Evolutionary conservation across 2,329 filamentous ascomycete genomes (phyloP).

Genomic region (Ophiostoma triangulosporum): DNA sequence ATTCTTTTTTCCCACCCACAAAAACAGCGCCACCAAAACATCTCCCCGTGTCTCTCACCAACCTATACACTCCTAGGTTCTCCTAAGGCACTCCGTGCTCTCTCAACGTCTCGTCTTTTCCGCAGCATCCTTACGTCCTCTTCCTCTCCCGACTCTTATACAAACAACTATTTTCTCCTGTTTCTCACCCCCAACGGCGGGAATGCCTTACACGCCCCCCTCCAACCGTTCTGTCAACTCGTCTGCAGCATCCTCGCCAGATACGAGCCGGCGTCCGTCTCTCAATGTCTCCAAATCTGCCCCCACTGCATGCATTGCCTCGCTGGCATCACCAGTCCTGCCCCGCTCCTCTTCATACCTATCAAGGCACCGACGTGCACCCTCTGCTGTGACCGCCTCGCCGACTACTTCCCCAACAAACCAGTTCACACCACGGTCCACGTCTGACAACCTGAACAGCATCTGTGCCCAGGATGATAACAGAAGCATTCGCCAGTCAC

Average conservation of each 20-base stretch:
- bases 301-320: constrained; percentile 8
- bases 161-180: too few species aligned
- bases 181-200: constrained; percentile 21
- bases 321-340: constrained; percentile 34
- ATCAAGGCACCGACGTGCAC: constrained; percentile 47
- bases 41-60: not conserved
- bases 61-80: not conserved
- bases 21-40: not conserved
- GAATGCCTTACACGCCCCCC: constrained; percentile 84
- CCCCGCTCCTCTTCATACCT: constrained; percentile 55
- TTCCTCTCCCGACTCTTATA: not conserved
- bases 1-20: not conserved
- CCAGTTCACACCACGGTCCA: constrained; percentile 33
- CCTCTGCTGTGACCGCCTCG: constrained; percentile 28
- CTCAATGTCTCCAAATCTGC: constrained; percentile 26
- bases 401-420: constrained; percentile 19
- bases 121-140: not conserved
- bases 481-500: constrained; percentile 61
- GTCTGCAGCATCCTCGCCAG: constrained; percentile 43
- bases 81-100: not conserved
- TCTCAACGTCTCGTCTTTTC: not conserved
- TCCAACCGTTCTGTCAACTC: constrained; percentile 50
- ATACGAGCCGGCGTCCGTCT: constrained; percentile 44
- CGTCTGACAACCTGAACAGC: constrained; percentile 32
- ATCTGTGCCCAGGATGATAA: constrained; percentile 2